Evolutionary conservation across 2,329 filamentous ascomycete species (phyloP), one percentile per base, ranked within the genome.

Genomic region (Ophiocordyceps unilateralis): DNA sequence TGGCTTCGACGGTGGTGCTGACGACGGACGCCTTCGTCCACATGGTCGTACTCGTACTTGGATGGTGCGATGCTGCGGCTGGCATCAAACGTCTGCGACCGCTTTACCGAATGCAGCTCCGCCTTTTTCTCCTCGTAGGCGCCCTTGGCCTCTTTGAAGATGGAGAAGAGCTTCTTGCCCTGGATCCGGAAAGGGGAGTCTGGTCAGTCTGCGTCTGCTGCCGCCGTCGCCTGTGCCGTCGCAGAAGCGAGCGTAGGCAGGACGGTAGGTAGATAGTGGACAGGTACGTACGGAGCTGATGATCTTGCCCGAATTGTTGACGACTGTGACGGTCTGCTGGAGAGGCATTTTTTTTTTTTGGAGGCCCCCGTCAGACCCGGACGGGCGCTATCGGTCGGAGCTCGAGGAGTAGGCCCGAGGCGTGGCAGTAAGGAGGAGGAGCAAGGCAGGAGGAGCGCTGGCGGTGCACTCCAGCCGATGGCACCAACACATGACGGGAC

Each of bases 131-230:
- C 85, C 45, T 80, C 74, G 63, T 96, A 96, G 45, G 84, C 83
- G 43, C 80, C 77, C 58, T 85, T 86, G 49, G 88, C 89, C 58
- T 95, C 87, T 59, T 86, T 93, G 70, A 93, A 93, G 56, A 95
- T 81, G 57, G 78, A 81, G 55, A 93, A 75, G 21, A 96, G 69
- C 53, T 94, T 84, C 64, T 93, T 94, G 56, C 86, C 86, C 86
- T 93, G 55, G 5, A n/a, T 17, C 3, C 14, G 9, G 4, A 9
- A n/a, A n/a, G n/a, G 15, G 15, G 9, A 4, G 17, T 34, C 15
- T 17, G 15, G 7, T 17, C 15, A n/a, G 7, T 17, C 32, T 4
- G 4, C n/a, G n/a, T n/a, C n/a, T n/a, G n/a, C n/a, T n/a, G n/a
- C n/a, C n/a, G n/a, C n/a, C n/a, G n/a, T n/a, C n/a, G n/a, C n/a